Conservation (phyloP, 306 rosid genomes). For the Myrica gale region DNA sequence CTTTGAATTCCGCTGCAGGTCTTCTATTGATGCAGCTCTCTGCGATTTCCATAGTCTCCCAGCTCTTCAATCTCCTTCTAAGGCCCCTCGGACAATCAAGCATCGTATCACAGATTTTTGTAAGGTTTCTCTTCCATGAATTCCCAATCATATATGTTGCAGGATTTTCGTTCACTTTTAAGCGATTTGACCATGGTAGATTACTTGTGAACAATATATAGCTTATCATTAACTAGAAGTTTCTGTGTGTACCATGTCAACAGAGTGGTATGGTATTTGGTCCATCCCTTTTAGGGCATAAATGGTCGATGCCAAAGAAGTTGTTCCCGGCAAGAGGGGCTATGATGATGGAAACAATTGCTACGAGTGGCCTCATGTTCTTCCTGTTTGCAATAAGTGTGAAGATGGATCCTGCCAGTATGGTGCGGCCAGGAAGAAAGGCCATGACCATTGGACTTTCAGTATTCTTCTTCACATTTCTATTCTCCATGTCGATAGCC, state of each 20-base stretch:
- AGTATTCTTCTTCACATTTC: conserved; percentile 18
- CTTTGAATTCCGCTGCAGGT: conserved; percentile 39
- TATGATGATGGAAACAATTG: conserved; percentile 34
- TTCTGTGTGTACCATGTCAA: background rate
- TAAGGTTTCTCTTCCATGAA: conserved; percentile 32
- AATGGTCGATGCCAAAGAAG: background rate
- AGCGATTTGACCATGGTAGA: too few relatives aligned
- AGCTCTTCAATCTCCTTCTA: conserved; percentile 33
- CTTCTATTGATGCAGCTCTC: conserved; percentile 59
- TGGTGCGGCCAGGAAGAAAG: conserved; percentile 30
- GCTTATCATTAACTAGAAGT: too few relatives aligned
- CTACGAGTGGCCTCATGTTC: conserved; percentile 40
- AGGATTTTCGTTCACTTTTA: background rate
- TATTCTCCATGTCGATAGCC: conserved; percentile 8
- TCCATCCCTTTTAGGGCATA: conserved; percentile 41
- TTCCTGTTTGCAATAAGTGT: conserved; percentile 42
- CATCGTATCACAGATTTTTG: conserved; percentile 65
- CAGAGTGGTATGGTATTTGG: conserved; percentile 47
- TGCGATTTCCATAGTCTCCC: conserved; percentile 33
- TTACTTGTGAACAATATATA: too few relatives aligned
- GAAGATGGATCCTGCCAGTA: conserved; percentile 15
- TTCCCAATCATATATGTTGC: background rate
- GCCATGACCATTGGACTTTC: conserved; percentile 23
- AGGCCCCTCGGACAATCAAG: conserved; percentile 61
- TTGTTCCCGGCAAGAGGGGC: conserved; percentile 38